Percentiles rank a stretch among this genome's conserved stretches.
Evolutionary conservation across 331 rosid species (phyloP).

Genomic region (Quercus phellos): DNA sequence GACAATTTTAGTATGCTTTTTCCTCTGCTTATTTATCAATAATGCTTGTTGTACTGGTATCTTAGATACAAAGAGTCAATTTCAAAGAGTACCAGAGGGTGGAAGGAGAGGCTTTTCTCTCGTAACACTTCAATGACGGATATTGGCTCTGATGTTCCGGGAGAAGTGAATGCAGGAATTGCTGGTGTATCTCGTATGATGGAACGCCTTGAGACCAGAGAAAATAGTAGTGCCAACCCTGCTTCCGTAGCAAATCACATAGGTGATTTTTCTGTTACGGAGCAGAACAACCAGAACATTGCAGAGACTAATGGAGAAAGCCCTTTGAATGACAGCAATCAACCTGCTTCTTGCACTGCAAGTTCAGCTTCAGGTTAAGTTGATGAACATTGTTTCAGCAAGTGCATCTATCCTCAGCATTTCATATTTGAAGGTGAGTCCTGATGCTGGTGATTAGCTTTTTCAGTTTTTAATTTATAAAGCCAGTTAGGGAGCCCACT

Average conservation of each 20-base stretch:
- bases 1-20: neutral
- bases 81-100: constrained; percentile 77
- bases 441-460: constrained; percentile 6
- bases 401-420: constrained; percentile 59
- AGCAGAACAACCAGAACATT: constrained; percentile 29
- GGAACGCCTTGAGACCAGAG: constrained; percentile 56
- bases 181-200: constrained; percentile 58
- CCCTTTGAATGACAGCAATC: constrained; percentile 26
- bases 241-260: constrained; percentile 32
- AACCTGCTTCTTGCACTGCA: constrained; percentile 44
- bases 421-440: constrained; percentile 61
- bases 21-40: constrained; percentile 9
- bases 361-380: constrained; percentile 40
- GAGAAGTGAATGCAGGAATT: constrained; percentile 56
- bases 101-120: constrained; percentile 78
- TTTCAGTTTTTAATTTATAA: neutral
- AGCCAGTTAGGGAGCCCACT: neutral
- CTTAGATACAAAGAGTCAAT: constrained; percentile 81
- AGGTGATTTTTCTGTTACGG: constrained; percentile 28
- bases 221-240: constrained; percentile 19
- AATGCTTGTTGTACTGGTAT: constrained; percentile 7
- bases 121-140: constrained; percentile 61
- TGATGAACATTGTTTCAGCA: constrained; percentile 26
- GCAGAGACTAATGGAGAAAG: constrained; percentile 35
- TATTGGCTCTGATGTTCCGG: constrained; percentile 46